Percentiles rank a stretch among this genome's conserved stretches.
Evolutionary conservation across 345 rosid species (phyloP).

Genomic region (Lepidium sativum): DNA sequence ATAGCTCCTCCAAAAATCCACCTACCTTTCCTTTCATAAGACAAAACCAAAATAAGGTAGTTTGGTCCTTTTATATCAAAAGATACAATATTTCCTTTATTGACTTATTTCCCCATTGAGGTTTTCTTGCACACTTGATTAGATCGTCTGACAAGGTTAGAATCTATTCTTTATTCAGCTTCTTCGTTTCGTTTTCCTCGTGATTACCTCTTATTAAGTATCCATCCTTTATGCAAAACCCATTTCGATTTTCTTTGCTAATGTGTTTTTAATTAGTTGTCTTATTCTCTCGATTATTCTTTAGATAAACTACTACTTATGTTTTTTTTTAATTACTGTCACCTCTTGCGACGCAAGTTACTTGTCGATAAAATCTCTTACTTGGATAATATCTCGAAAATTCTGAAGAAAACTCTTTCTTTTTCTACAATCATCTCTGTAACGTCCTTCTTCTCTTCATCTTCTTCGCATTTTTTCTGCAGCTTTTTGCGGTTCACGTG

Average conservation of each 20-base stretch:
- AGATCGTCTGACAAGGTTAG: background rate
- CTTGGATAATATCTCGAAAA: conserved; percentile 20
- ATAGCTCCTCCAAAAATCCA: conserved; percentile 9
- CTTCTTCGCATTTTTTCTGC: conserved; percentile 23
- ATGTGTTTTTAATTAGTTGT: background rate
- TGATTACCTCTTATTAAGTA: background rate
- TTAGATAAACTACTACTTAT: background rate
- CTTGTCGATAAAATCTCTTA: background rate
- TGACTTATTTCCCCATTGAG: background rate
- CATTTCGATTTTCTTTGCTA: background rate
- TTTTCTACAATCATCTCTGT: background rate
- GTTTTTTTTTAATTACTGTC: background rate
- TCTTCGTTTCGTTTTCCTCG: background rate
- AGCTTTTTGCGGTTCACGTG: conserved; percentile 27
- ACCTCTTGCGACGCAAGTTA: conserved; percentile 12
- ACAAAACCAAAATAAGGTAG: background rate
- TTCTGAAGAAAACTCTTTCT: background rate
- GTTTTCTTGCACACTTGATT: conserved; percentile 1
- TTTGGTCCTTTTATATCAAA: background rate
- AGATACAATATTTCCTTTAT: background rate
- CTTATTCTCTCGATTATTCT: conserved; percentile 1
- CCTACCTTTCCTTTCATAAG: conserved; percentile 6
- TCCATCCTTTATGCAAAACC: background rate
- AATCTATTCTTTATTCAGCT: background rate
- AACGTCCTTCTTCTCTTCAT: conserved; percentile 16